A percentile compares a stretch with the other conserved stretches of the same genome.
These are phyloP conservation scores for Eucalyptus polyanthemos DNA, from an alignment of 345 rosid genomes.

Conservation along the genomic window DNA sequence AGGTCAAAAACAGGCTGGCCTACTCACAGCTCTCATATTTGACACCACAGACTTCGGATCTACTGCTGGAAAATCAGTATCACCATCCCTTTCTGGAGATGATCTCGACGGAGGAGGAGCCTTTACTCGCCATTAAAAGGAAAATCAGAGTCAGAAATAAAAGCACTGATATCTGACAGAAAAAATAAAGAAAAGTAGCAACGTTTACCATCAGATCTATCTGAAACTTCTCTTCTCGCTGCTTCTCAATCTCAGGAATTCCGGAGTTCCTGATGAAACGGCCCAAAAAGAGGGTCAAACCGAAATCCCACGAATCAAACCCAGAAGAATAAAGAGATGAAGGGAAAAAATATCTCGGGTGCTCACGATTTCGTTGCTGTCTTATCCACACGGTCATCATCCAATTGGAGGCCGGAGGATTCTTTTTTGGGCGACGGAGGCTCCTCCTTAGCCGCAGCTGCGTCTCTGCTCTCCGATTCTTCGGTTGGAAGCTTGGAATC, in stretches of 20 bases:
- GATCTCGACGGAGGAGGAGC: conserved; percentile 85
- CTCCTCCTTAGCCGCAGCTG: conserved; percentile 30
- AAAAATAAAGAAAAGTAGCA: not conserved
- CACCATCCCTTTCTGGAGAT: conserved; percentile 75
- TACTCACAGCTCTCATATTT: conserved; percentile 62
- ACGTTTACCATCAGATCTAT: conserved; percentile 96
- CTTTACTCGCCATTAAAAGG: conserved; percentile 7
- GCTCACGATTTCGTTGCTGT: conserved; percentile 40
- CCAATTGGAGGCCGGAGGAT: conserved; percentile 38
- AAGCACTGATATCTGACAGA: not conserved
- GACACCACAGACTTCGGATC: conserved; percentile 49
- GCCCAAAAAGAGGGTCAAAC: not conserved
- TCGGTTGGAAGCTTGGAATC: conserved; percentile 26
- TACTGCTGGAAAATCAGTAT: conserved; percentile 40
- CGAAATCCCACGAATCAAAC: not conserved
- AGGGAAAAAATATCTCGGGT: not conserved
- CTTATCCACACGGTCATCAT: conserved; percentile 29
- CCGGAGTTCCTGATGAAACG: conserved; percentile 22
- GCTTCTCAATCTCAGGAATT: conserved; percentile 25
- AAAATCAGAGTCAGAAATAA: not conserved
- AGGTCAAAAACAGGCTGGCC: conserved; percentile 1
- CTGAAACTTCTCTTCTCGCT: conserved; percentile 62
- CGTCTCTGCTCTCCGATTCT: conserved; percentile 24
- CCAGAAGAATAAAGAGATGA: not conserved
- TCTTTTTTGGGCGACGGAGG: conserved; percentile 45